Percentiles rank a stretch among this genome's conserved stretches.
These are phyloP conservation scores for Phytophthora hybrid DNA, from an alignment of 352 stramenopile species.

Conservation along the genomic window DNA sequence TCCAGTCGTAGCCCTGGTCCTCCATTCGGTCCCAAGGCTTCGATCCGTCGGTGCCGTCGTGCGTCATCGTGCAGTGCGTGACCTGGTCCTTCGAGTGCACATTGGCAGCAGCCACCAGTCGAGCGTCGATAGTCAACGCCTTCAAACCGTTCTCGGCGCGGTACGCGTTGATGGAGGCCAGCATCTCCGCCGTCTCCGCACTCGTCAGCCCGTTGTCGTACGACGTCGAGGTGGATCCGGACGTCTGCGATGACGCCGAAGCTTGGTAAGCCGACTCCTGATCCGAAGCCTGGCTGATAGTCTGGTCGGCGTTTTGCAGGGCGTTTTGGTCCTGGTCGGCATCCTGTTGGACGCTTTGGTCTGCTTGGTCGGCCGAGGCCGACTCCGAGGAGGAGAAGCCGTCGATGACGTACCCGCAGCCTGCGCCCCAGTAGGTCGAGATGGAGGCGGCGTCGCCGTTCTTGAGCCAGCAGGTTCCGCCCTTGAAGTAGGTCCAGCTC, in stretches of 20 bases:
- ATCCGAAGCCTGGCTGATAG: background rate
- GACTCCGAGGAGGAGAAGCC: conserved; percentile 38
- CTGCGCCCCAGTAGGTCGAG: conserved; percentile 33
- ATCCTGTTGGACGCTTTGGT: conserved; percentile 10
- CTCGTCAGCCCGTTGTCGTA: conserved; percentile 49
- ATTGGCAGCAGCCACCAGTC: conserved; percentile 46
- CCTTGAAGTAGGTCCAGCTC: conserved; percentile 50
- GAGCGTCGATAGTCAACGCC: conserved; percentile 50
- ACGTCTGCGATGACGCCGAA: conserved; percentile 14
- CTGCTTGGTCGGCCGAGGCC: conserved; percentile 17
- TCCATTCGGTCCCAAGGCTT: conserved; percentile 49
- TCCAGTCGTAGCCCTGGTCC: conserved; percentile 51
- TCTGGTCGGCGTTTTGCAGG: conserved; percentile 16
- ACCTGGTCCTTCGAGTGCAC: conserved; percentile 58
- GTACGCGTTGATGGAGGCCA: conserved; percentile 61
- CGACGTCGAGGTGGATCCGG: conserved; percentile 16
- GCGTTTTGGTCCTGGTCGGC: background rate
- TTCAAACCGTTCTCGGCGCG: conserved; percentile 44
- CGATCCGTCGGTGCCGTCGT: conserved; percentile 52
- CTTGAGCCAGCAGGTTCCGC: conserved; percentile 64
- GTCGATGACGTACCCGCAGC: conserved; percentile 54
- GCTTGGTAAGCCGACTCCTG: conserved; percentile 15
- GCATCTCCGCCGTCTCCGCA: conserved; percentile 51
- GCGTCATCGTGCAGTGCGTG: conserved; percentile 50
- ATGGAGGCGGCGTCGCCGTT: conserved; percentile 25